phyloP scores from a whole-genome alignment of 371 early-diverging fungal genomes.

The Apophysomyces elegans region DNA sequence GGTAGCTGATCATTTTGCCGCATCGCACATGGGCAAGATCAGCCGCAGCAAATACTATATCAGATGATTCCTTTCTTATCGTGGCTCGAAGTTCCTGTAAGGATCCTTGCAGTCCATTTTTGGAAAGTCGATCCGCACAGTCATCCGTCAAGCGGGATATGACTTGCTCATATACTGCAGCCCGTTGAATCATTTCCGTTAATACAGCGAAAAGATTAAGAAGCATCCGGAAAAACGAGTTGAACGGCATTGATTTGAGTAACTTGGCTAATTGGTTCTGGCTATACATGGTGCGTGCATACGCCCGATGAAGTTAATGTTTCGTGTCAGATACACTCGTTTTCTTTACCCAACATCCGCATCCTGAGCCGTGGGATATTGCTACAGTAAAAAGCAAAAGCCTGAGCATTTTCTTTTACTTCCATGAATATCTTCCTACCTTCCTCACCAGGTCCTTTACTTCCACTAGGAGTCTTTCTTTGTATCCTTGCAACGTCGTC shows the following conservation, averaged over 20 bases:
- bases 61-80: conserved; percentile 56
- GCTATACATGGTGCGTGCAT: background rate
- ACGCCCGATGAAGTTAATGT: background rate
- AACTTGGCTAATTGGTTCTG: conserved; percentile 44
- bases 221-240: conserved; percentile 79
- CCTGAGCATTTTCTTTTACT: no score
- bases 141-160: conserved; percentile 54
- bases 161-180: conserved; percentile 64
- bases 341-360: background rate
- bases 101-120: background rate
- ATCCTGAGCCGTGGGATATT: conserved; percentile 13
- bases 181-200: conserved; percentile 64
- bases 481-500: conserved; percentile 70
- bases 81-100: conserved; percentile 7
- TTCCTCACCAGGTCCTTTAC: conserved; percentile 77
- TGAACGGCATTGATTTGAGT: conserved; percentile 77
- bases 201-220: conserved; percentile 71
- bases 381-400: background rate
- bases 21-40: conserved; percentile 88
- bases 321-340: background rate
- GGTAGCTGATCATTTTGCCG: conserved; percentile 83
- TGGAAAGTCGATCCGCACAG: conserved; percentile 20
- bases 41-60: conserved; percentile 73
- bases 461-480: conserved; percentile 73
- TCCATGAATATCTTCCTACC: conserved; percentile 31